Base-by-base conservation (phyloP, 2,329 filamentous ascomycete species). In the Phialophora verrucosa region DNA sequence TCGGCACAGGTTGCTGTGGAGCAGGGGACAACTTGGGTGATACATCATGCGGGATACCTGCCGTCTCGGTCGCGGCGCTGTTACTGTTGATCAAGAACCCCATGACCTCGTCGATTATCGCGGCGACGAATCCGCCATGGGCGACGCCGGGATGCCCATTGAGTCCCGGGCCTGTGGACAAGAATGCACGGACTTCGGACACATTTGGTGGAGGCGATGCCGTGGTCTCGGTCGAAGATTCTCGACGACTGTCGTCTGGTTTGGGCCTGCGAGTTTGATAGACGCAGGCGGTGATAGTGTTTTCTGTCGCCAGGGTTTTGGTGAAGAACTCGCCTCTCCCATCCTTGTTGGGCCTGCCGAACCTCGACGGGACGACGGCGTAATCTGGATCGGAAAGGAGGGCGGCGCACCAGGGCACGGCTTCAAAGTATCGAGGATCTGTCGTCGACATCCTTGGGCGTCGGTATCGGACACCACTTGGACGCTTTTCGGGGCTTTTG, bases 51-150 rank as follows among this genome's bases (percentile, higher is more conserved):
- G 53, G 27, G 8, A 29, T 20, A 2, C 23, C 44, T 2, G 47
- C 59, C 8, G 44, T 61, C 27, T 49, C 59, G 11, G 59, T 38
- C 1, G 47, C 31, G 20, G 31, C 8, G 7, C 31, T 29, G 20
- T 61, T 50, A 8, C 27, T 44, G 20, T 61, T 61, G 59, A 61
- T 61, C 59, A 61, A 27, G 25, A 51, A 61, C 1, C 59, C 59
- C 59, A 61, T 61, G 11, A 51, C 17, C 59, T 61, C 59, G 29
- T 61, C 59, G 17, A 61, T 54, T n/a, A 61, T 38, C 10, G 59
- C 59, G 2, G 59, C 59, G n/a, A 61, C 59, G n/a, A 61, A 61
- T 10, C 59, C 59, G 11, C 59, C 59, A 31, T 61, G 59, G 1
- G 59, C 59, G 6, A 61, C 32, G n/a, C 59, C 59, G 2, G 59